Evolutionary conservation across 2,329 filamentous ascomycete genomes (phyloP).

Genomic region (Trichophyton verrucosum): DNA sequence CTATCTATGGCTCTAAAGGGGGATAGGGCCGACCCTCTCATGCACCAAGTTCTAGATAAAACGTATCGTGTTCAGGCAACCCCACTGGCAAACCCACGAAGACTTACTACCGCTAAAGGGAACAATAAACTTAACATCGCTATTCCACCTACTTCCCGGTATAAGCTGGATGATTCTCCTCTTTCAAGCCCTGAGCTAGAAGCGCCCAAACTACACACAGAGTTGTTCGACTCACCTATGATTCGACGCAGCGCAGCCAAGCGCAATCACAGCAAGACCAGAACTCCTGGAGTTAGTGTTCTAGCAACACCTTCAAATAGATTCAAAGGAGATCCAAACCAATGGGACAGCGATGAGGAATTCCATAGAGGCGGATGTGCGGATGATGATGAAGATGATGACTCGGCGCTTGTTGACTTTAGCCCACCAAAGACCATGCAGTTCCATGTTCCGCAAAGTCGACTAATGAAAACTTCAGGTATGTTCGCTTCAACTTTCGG

Average conservation of each 20-base stretch:
- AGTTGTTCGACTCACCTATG: constrained; percentile 69
- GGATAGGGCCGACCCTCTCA: constrained; percentile 53
- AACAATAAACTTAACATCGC: constrained; percentile 9
- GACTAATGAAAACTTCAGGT: constrained; percentile 39
- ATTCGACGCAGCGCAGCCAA: constrained; percentile 21
- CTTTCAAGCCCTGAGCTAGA: constrained; percentile 66
- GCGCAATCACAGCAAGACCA: constrained; percentile 38
- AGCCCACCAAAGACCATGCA: constrained; percentile 71
- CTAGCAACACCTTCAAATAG: constrained; percentile 49
- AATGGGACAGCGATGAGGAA: constrained; percentile 65
- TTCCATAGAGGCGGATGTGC: constrained; percentile 35
- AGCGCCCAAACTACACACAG: constrained; percentile 69
- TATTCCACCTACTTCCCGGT: constrained; percentile 19
- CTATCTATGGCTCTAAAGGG: constrained; percentile 29
- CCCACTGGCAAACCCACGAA: constrained; percentile 44
- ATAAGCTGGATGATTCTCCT: constrained; percentile 37
- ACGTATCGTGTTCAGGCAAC: constrained; percentile 91
- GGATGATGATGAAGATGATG: constrained; percentile 44
- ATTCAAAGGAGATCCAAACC: constrained; percentile 20
- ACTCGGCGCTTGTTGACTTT: constrained; percentile 53
- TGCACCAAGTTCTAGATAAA: constrained; percentile 89
- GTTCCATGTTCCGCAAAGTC: constrained; percentile 40
- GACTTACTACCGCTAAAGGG: constrained; percentile 10
- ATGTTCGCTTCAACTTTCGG: neutral
- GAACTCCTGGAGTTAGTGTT: constrained; percentile 61